Base-by-base conservation (phyloP, 495 filamentous ascomycete species). In the Articulospora tetracladia region DNA sequence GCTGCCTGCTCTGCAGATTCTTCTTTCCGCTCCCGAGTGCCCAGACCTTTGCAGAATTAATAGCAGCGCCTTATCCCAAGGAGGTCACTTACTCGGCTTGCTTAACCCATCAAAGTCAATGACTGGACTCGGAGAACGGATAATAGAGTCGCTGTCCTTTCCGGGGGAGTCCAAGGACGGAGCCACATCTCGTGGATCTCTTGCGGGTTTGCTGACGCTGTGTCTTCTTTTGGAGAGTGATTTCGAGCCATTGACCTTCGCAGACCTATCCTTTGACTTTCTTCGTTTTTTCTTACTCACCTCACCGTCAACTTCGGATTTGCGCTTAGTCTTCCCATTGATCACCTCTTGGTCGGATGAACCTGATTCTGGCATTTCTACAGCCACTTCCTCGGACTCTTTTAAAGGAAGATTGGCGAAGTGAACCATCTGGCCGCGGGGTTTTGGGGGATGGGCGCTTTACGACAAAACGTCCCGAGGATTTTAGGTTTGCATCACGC, bases 21-120 rank as follows among this genome's bases (percentile, higher is more conserved):
- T 66, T 96, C 92, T 25, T 92, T 77, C 12, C 93, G 81, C 66
- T 87, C 84, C 52, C 89, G 83, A 0, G 93, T 95, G 54, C 93
- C 93, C 22, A 39, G 53, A 41, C 59, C 59, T 61, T 10, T 6
- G 12, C 49, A n/a, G 23, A 53, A 61, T 63, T 12, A 68, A 60
- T 44, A 50, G 28, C 51, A 4, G 25, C 4, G 8, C 25, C 47
- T 27, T 22, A 27, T 2, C 10, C 20, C 47, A 25, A 10, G 47
- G 6, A 22, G 22, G 19, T 2, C 15, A 67, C 79, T 58, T 72
- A 86, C 84, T 87, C 22, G 88, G 88, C 69, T 87, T 84, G 62
- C 85, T 88, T 32, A 92, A 73, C 13, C 88, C 87, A 69, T 91
- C 85, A 60, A 89, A 90, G 72, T 92, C 88, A 58, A 92, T 84